Evolutionary conservation across 1,284 basidiomycete genomes (phyloP).

Genomic region (Fomitiporia mediterranea): DNA sequence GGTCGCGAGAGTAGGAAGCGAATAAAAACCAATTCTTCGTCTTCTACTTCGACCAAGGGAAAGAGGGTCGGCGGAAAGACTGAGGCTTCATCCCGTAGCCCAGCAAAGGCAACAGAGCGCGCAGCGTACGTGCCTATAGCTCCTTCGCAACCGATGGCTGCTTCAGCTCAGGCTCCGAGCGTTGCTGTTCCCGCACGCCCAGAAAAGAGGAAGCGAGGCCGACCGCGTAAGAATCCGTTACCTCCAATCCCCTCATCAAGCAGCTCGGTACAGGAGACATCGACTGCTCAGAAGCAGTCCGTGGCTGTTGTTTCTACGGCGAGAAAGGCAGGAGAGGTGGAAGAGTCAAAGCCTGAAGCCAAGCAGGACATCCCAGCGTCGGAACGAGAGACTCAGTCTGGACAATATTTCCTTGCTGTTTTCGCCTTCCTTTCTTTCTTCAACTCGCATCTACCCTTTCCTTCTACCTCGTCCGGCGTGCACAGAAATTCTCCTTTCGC

Average conservation of each 20-base stretch:
- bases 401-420: constrained; percentile 66
- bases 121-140: constrained; percentile 5
- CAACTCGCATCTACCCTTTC: constrained; percentile 58
- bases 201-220: constrained; percentile 77
- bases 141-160: constrained; percentile 2
- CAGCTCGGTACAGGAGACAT: not conserved
- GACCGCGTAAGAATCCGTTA: constrained; percentile 54
- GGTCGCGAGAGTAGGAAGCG: constrained; percentile 35
- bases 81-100: constrained; percentile 29
- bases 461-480: constrained; percentile 27
- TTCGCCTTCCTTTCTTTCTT: constrained; percentile 75
- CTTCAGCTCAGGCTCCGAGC: constrained; percentile 7
- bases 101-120: constrained; percentile 16
- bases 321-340: constrained; percentile 1
- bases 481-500: constrained; percentile 20
- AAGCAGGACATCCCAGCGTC: not conserved
- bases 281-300: constrained; percentile 13
- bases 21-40: constrained; percentile 30
- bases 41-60: constrained; percentile 22
- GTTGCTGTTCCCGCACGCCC: constrained; percentile 33
- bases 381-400: constrained; percentile 22
- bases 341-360: not conserved
- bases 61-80: constrained; percentile 31
- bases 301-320: constrained; percentile 11
- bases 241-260: constrained; percentile 21